Evolutionary conservation across 441 rosid species (phyloP).

Genomic region (Macaranga tanarius): DNA sequence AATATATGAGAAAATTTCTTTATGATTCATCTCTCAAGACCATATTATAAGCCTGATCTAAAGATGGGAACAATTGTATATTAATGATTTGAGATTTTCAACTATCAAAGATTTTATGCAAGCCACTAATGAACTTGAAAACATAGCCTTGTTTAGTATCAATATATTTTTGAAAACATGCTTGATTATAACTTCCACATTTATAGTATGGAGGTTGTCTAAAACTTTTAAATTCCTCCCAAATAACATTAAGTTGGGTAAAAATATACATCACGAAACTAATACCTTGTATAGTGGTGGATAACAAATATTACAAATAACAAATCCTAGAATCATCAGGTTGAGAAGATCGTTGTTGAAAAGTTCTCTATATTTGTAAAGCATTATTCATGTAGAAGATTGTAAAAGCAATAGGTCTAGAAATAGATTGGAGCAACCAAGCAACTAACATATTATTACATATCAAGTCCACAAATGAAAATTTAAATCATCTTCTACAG

Average conservation of each 20-base stretch:
- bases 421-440: neutral
- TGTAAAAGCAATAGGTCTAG: neutral
- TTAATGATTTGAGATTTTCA: too few relatives aligned
- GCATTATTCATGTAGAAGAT: neutral
- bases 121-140: neutral
- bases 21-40: neutral
- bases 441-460: neutral
- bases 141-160: neutral
- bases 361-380: neutral
- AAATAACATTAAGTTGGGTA: neutral
- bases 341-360: neutral
- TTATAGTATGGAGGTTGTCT: neutral
- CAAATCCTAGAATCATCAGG: neutral
- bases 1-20: too few relatives aligned
- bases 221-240: neutral
- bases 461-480: neutral
- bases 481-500: too few relatives aligned
- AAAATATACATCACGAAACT: neutral
- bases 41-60: neutral
- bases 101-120: too few relatives aligned
- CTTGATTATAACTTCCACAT: neutral
- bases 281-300: neutral
- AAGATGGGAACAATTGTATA: too few relatives aligned
- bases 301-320: neutral
- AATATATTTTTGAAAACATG: too few relatives aligned